Base-by-base conservation (phyloP, 352 stramenopile species). In the Pythium vanterpoolii region DNA sequence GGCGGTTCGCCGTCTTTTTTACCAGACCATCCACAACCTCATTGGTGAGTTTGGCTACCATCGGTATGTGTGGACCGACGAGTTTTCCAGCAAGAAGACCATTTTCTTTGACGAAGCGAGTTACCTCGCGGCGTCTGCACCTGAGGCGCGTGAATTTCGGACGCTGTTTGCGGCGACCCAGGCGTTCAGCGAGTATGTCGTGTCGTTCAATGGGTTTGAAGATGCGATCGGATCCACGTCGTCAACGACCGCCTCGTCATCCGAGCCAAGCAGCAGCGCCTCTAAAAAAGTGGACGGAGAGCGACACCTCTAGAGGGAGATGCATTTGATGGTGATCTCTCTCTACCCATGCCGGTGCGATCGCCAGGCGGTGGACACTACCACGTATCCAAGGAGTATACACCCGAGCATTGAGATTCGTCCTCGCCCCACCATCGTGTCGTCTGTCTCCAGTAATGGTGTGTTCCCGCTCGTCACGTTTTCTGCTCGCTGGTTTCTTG, bases 21-120 rank as follows among this genome's bases (percentile, higher is more conserved):
- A 79, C 21, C 60, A 74, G 27, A 77, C 80, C 7, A 80, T 93
- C 14, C 76, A 76, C 34, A 72, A 78, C 11, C 72, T 95, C 14
- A 87, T 95, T 26, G 83, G 80, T 1, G 79, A 93, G 63, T 95
- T 93, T 70, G 85, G 85, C 19, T 92, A 91, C 56, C 83, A 93
- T 39, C 79, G 85, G 13, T 90, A 93, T 47, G 76, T 87, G 23
- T 95, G 85, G 85, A 90, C 77, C 3, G 85, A 95, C 64, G 83
- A 95, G 64, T 90, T 90, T 68, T 86, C 79, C 21, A 80, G 86
- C 31, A 76, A 83, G 44, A 79, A 77, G 58, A 91, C 84, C 8
- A 71, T 89, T 10, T 93, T 95, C 56, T 93, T 95, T 49, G 85
- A 95, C 53, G 85, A 95, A 56, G 85, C 85, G 23, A 92, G 85